These are phyloP conservation scores for Codiaeum variegatum DNA, from an alignment of 441 rosid genomes.

Conservation along the genomic window DNA sequence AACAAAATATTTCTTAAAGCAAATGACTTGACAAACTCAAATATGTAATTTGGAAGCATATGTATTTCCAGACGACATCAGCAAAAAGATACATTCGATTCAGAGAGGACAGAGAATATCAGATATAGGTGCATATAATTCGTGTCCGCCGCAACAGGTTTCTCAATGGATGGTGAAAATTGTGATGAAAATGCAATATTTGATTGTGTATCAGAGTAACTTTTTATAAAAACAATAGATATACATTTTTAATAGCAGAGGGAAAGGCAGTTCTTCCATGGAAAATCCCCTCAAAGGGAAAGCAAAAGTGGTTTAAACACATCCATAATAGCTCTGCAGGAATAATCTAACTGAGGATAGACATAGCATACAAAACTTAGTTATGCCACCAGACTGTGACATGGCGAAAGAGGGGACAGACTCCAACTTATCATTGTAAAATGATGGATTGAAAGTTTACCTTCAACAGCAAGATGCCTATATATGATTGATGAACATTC, in stretches of 20 bases:
- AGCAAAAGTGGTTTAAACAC: neutral
- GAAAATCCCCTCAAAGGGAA: neutral
- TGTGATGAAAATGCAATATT: neutral
- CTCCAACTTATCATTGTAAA: conserved; percentile 14
- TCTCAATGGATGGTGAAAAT: neutral
- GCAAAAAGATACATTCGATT: neutral
- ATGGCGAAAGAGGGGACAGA: neutral
- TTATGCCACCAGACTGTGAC: neutral
- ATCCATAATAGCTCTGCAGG: neutral
- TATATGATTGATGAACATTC: conserved; percentile 22
- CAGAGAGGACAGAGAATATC: neutral
- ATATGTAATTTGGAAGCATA: neutral
- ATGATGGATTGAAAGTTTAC: conserved; percentile 25
- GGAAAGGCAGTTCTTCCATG: neutral
- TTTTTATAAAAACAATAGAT: neutral
- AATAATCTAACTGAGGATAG: neutral
- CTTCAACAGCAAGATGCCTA: conserved; percentile 20
- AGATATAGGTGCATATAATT: neutral
- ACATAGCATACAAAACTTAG: neutral
- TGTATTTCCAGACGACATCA: neutral
- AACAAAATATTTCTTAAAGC: neutral
- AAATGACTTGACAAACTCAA: neutral
- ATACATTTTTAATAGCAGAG: conserved; percentile 1
- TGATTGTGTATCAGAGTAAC: neutral
- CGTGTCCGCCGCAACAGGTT: neutral